Evolutionary conservation across 495 filamentous ascomycete species (phyloP).

Genomic region (Darksidea phi): DNA sequence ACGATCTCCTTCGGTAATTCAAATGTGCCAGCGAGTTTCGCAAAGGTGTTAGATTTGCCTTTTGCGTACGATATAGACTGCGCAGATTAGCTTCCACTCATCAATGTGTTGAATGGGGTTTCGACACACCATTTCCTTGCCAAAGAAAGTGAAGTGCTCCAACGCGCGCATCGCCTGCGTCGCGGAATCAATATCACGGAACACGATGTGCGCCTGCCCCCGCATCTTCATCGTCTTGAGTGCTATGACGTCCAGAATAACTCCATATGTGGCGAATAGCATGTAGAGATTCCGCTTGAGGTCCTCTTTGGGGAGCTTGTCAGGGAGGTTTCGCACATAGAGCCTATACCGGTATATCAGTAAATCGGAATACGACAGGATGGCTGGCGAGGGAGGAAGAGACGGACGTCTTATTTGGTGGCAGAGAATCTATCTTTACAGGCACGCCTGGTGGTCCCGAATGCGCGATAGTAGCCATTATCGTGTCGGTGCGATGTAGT

Average conservation of each 20-base stretch:
- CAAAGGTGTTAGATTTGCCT: conserved; percentile 76
- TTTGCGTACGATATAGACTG: conserved; percentile 90
- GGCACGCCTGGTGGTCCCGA: conserved; percentile 3
- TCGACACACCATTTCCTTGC: conserved; percentile 74
- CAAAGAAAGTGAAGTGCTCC: conserved; percentile 84
- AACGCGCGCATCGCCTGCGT: conserved; percentile 87
- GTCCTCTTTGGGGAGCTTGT: conserved; percentile 83
- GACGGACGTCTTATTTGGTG: conserved; percentile 74
- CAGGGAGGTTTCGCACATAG: conserved; percentile 80
- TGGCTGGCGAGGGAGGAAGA: conserved; percentile 4
- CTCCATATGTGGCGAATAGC: conserved; percentile 89
- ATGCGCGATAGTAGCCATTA: neutral
- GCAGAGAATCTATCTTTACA: neutral
- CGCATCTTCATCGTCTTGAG: conserved; percentile 87
- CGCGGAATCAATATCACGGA: conserved; percentile 78
- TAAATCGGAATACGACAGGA: conserved; percentile 16
- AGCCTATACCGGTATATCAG: conserved; percentile 53
- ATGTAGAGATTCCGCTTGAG: conserved; percentile 82
- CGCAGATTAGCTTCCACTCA: neutral
- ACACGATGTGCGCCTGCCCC: conserved; percentile 91
- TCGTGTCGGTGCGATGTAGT: neutral
- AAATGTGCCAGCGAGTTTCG: conserved; percentile 89
- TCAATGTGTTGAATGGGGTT: neutral
- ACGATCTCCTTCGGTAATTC: conserved; percentile 51
- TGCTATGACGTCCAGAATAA: conserved; percentile 89